Percentiles rank a stretch among this genome's conserved stretches.
phyloP scores from a whole-genome alignment of 129 eudicot genomes.

The carrot (Daucus carota) region DNA sequence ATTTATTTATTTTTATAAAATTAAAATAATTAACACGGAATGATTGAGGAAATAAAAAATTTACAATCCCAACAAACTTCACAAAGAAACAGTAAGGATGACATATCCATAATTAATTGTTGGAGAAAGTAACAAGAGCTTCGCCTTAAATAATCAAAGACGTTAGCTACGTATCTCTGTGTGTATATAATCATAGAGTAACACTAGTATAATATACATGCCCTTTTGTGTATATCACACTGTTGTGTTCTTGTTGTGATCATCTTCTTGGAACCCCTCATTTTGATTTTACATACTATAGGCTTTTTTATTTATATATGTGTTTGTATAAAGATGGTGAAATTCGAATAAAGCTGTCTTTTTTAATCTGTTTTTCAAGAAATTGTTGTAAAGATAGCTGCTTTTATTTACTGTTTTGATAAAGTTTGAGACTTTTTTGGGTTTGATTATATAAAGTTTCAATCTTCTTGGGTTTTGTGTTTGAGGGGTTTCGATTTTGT shows the following conservation, averaged over 20 bases:
- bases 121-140: conserved; percentile 37
- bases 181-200: background rate
- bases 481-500: conserved; percentile 31
- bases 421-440: background rate
- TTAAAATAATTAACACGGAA: background rate
- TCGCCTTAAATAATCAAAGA: conserved; percentile 18
- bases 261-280: conserved; percentile 26
- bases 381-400: background rate
- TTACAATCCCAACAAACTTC: conserved; percentile 20
- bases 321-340: background rate
- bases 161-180: background rate
- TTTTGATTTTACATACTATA: background rate
- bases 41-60: background rate
- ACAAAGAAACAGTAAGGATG: conserved; percentile 30
- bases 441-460: conserved; percentile 19
- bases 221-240: too few relatives aligned
- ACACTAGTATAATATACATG: background rate
- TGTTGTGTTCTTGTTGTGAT: conserved; percentile 29
- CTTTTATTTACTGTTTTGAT: background rate
- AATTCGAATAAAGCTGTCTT: background rate
- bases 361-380: background rate
- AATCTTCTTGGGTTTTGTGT: background rate
- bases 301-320: conserved; percentile 1
- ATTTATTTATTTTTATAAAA: too few relatives aligned
- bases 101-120: conserved; percentile 31